A percentile compares a stretch with the other conserved stretches of the same genome.
Conservation (phyloP, 2,329 filamentous ascomycete species). For the Fusarium chaquense region DNA sequence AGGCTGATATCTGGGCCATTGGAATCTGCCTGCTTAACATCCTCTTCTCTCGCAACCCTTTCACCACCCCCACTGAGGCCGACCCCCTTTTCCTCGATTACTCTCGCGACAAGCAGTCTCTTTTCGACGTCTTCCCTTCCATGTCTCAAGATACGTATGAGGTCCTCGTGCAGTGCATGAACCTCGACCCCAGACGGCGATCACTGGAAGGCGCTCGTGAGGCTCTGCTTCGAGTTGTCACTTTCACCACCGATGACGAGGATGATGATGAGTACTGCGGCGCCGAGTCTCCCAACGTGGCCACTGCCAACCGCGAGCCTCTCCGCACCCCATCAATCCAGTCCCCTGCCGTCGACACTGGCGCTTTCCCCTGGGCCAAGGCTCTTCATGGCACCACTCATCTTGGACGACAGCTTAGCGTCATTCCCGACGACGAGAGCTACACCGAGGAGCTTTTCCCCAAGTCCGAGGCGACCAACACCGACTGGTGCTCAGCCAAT, state of each 20-base stretch:
- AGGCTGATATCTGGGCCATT: conserved; percentile 97
- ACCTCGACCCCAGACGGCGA: conserved; percentile 89
- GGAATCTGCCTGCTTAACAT: conserved; percentile 97
- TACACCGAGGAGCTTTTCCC: conserved; percentile 90
- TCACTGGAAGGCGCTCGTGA: conserved; percentile 83
- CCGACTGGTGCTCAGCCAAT: conserved; percentile 83
- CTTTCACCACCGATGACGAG: conserved; percentile 95
- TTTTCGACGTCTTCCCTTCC: conserved; percentile 97
- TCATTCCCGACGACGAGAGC: conserved; percentile 82
- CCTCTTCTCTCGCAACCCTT: conserved; percentile 95
- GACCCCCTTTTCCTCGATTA: conserved; percentile 96
- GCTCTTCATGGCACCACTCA: conserved; percentile 82
- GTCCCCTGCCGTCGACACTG: conserved; percentile 82
- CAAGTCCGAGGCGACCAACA: conserved; percentile 75
- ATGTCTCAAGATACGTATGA: conserved; percentile 99
- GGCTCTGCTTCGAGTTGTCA: conserved; percentile 82
- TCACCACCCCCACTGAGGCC: conserved; percentile 88
- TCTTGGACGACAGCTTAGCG: conserved; percentile 85
- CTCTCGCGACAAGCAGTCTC: conserved; percentile 89
- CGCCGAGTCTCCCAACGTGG: conserved; percentile 79
- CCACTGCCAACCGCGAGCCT: conserved; percentile 92
- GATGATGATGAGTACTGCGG: conserved; percentile 92
- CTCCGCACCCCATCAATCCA: conserved; percentile 95
- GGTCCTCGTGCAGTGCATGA: conserved; percentile 90
- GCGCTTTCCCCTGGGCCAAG: conserved; percentile 95